Base-by-base conservation (phyloP, 2,329 filamentous ascomycete genomes). In the Ascochyta lentis region DNA sequence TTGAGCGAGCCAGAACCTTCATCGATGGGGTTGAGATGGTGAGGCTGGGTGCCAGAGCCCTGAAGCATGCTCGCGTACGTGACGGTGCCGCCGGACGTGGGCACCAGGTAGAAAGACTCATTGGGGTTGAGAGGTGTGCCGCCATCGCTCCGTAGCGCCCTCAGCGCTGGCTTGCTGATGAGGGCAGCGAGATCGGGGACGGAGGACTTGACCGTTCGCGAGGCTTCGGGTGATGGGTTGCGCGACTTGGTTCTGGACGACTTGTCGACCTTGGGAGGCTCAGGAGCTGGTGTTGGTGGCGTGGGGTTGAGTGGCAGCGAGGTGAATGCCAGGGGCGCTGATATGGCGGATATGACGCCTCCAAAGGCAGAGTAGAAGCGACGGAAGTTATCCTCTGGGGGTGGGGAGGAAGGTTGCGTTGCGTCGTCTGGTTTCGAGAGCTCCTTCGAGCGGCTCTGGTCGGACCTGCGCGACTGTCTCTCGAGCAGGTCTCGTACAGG, bases 321-420 rank as follows among this genome's bases (percentile, higher is more conserved):
- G 4, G 95, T 92, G 78, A 97, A 99, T 3, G 93, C 94, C 27
- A 99, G 81, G 1, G 93, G 93, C 0, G 93, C 92, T 0, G 94
- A 96, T 12, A 98, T 85, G 65, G 89, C 90, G 58, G 92, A 95
- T 70, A 98, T 91, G 43, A 97, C 85, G 49, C 85, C 91, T 51
- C 93, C 92, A 68, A 97, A 96, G 1, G 92, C 92, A 55, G 85
- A 93, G 77, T 98, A 99, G 77, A 98, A 99, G 49, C 88, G 86
- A 6, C 91, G 86, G 71, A 97, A 99, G 6, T 91, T 89, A 53
- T 94, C 92, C 29, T 96, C 91, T 1, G 77, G 61, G 0, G 68
- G 66, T 0, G 71, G 63, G 13, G 68, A 61, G 1, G 61, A 34
- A 12, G 71, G 59, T 22, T 58, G 60, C 26, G 43, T 23, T 5